These are phyloP conservation scores for Debaryomyces nepalensis DNA, from an alignment of 1,139 yeast species.

Conservation along the genomic window DNA sequence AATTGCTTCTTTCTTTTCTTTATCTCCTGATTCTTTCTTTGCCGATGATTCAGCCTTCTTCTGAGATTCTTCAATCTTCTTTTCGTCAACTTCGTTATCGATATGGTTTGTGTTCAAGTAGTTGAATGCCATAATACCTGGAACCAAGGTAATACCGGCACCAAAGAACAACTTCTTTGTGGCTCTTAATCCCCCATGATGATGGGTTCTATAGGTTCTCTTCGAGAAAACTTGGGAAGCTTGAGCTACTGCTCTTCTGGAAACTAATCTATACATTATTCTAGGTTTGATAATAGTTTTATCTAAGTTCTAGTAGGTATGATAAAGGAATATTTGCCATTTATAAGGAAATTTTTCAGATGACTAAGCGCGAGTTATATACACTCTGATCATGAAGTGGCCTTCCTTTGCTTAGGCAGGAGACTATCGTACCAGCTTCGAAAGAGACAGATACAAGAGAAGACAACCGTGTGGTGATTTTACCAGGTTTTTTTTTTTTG, in stretches of 20 bases:
- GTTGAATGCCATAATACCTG: conserved; percentile 13
- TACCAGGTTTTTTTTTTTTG: no score
- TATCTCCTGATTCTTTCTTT: conserved; percentile 16
- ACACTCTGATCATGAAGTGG: conserved; percentile 2
- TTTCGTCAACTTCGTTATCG: conserved; percentile 19
- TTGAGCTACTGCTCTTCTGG: conserved; percentile 12
- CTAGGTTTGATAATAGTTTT: background rate
- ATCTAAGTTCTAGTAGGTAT: background rate
- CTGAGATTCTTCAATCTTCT: conserved; percentile 16
- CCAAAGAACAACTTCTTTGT: conserved; percentile 6
- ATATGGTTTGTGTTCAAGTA: conserved; percentile 11
- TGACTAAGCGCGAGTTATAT: conserved; percentile 14
- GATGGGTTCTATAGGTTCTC: conserved; percentile 11
- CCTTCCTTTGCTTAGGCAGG: no score
- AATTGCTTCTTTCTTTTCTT: conserved; percentile 15
- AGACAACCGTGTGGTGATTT: no score
- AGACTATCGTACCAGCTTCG: no score
- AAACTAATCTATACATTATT: conserved; percentile 15
- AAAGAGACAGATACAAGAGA: background rate
- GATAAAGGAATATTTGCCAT: background rate
- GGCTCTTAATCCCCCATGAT: conserved; percentile 8
- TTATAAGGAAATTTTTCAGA: conserved; percentile 15
- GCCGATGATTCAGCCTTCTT: conserved; percentile 13
- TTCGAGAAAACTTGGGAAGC: conserved; percentile 9
- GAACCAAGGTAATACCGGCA: conserved; percentile 16